Conservation (phyloP, 2,329 filamentous ascomycete genomes). For the Sporothrix sp. region DNA sequence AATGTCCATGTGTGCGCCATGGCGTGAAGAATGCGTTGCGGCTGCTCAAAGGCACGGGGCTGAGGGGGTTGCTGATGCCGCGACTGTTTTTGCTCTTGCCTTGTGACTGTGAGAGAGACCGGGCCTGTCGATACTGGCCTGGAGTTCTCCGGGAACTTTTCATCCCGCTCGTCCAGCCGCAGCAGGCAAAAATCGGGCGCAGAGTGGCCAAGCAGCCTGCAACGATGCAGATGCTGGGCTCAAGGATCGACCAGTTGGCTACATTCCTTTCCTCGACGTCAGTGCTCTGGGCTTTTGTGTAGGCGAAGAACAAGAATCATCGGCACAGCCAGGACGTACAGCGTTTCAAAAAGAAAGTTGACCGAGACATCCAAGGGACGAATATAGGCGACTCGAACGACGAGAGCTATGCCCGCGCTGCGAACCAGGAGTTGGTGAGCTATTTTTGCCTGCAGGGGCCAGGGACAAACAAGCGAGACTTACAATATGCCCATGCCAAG, state of each 20-base stretch:
- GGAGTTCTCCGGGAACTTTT: neutral
- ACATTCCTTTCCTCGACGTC: constrained; percentile 22
- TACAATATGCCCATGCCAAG: constrained; percentile 42
- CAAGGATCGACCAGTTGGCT: constrained; percentile 31
- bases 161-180: neutral
- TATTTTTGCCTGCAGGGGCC: neutral
- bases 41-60: neutral
- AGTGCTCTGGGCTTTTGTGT: neutral
- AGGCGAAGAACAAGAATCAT: neutral
- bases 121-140: neutral
- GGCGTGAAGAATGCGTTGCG: neutral
- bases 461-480: constrained; percentile 14
- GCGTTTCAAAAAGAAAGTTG: constrained; percentile 25
- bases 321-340: constrained; percentile 20
- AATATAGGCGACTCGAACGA: constrained; percentile 29
- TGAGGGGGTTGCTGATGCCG: neutral
- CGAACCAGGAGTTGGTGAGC: too few relatives aligned
- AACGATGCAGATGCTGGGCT: constrained; percentile 30
- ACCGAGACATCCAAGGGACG: constrained; percentile 21
- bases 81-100: constrained; percentile 3
- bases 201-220: constrained; percentile 25
- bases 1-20: neutral
- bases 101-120: neutral
- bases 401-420: constrained; percentile 31
- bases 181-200: constrained; percentile 20